Evolutionary conservation across 768 basidiomycete genomes (phyloP).

Genomic region (Tricholoma bakamatsutake): DNA sequence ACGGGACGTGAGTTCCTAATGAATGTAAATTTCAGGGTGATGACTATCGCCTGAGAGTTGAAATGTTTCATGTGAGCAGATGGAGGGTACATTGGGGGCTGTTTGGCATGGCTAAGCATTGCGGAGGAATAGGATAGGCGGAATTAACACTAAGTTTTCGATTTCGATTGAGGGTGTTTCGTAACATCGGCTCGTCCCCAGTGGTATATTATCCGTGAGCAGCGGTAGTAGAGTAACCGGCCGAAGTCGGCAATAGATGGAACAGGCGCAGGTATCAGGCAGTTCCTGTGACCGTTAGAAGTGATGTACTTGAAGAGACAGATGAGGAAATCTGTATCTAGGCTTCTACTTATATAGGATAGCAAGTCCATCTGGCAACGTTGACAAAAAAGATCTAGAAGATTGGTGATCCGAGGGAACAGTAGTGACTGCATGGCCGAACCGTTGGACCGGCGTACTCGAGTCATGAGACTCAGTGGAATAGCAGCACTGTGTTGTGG

Average conservation of each 20-base stretch:
- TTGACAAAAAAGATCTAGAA: neutral
- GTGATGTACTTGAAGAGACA: neutral
- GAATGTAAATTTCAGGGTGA: neutral
- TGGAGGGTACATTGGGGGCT: neutral
- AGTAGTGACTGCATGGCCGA: neutral
- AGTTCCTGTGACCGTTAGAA: neutral
- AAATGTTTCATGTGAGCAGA: neutral
- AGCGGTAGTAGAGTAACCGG: slow-evolving; percentile 8
- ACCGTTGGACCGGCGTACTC: neutral
- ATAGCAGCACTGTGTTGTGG: neutral
- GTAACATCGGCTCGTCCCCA: neutral
- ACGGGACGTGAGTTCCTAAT: neutral
- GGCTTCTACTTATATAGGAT: neutral
- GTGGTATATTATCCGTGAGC: slow-evolving; percentile 3
- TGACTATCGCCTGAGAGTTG: neutral
- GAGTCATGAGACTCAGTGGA: neutral
- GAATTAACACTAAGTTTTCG: slow-evolving; percentile 3
- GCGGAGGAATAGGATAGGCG: neutral
- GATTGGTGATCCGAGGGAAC: slow-evolving; percentile 1
- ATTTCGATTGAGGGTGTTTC: slow-evolving; percentile 1
- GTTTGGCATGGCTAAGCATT: neutral
- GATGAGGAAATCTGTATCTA: neutral
- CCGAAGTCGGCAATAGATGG: slow-evolving; percentile 1
- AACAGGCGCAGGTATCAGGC: neutral
- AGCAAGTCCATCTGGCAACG: neutral